These are phyloP conservation scores for Phialophora macrospora DNA, from an alignment of 2,329 filamentous ascomycete species.

Conservation along the genomic window DNA sequence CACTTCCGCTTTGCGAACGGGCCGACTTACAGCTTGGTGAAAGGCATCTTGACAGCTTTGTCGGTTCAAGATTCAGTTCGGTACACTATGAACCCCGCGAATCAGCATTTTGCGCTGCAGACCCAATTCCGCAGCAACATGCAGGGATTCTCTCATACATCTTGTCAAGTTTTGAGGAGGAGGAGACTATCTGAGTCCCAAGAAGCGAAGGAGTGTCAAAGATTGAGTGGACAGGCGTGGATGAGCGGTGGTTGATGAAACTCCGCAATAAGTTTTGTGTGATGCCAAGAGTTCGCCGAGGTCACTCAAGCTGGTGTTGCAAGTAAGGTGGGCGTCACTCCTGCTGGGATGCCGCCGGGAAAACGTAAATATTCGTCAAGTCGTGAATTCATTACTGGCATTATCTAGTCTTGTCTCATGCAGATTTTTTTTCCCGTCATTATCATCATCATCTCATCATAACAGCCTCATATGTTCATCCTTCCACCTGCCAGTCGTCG, in stretches of 20 bases:
- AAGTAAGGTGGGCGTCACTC: slow-evolving; percentile 7
- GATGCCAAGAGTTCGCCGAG: slow-evolving; percentile 10
- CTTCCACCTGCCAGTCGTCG: not conserved
- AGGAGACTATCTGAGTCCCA: slow-evolving; percentile 43
- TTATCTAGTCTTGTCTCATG: slow-evolving; percentile 16
- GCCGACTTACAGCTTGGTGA: slow-evolving; percentile 72
- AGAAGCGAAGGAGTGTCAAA: not conserved
- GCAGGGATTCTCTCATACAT: slow-evolving; percentile 71
- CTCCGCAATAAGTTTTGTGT: slow-evolving; percentile 9
- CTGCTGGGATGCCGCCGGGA: not conserved
- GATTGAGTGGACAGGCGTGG: not conserved
- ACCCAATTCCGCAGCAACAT: slow-evolving; percentile 93
- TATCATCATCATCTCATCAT: slow-evolving; percentile 14
- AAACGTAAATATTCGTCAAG: not conserved
- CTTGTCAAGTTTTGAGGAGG: slow-evolving; percentile 26
- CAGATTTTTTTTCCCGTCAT: not conserved
- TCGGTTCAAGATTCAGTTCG: slow-evolving; percentile 34
- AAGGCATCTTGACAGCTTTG: slow-evolving; percentile 52
- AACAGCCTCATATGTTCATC: slow-evolving; percentile 11
- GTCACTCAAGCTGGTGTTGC: slow-evolving; percentile 6
- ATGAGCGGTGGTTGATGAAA: not conserved
- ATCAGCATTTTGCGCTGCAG: slow-evolving; percentile 99
- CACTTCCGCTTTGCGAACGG: not conserved
- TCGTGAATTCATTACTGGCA: slow-evolving; percentile 1
- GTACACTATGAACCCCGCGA: slow-evolving; percentile 63